Evolutionary conservation across 345 rosid species (phyloP), one percentile per base, ranked within the genome.

Genomic region (Brassica nigra): DNA sequence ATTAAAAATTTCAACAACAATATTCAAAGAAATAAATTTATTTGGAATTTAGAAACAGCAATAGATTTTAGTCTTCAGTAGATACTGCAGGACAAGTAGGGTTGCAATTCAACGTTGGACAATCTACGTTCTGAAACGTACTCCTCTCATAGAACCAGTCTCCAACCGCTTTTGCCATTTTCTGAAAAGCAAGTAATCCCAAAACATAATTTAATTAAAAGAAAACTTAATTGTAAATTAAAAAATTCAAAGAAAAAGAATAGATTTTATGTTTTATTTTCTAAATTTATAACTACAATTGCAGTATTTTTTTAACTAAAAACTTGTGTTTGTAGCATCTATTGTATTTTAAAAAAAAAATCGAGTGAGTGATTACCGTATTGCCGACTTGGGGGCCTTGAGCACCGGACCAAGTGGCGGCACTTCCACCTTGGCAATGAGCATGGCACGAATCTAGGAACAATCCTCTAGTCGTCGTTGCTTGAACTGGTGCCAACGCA

Each of bases 401-500:
- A 8, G 63, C 70, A 34, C 91, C 85, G 30, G 88, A 86, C 97
- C 97, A 95, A 12, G 87, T 85, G 47, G 83, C 89, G 31, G 89
- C 94, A 57, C 68, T 83, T 79, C 87, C 98, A 3, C 89, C 83
- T 83, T 93, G 99, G 84, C 99, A 95, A 71, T 95, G 98, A 66
- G 91, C 88, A 10, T 86, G 87, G 85, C 99, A 95, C 8, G 95
- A 86, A 62, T 95, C 90, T 78, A 95, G 79, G 75, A 85, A 95
- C 86, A 95, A 65, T 72, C 99, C 99, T 15, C 67, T 74, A 0
- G 88, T 69, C 1, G 92, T 57, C 9, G 87, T 80, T 66, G 62
- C 86, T 18, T 74, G 84, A 18, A 89, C 62, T 34, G 79, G 83
- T 3, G 71, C 74, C 76, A 95, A 29, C 1, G 98, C 89, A 57